Evolutionary conservation across 768 basidiomycete genomes (phyloP), one percentile per base, ranked within the genome.

Genomic region (Dendrothele bispora): DNA sequence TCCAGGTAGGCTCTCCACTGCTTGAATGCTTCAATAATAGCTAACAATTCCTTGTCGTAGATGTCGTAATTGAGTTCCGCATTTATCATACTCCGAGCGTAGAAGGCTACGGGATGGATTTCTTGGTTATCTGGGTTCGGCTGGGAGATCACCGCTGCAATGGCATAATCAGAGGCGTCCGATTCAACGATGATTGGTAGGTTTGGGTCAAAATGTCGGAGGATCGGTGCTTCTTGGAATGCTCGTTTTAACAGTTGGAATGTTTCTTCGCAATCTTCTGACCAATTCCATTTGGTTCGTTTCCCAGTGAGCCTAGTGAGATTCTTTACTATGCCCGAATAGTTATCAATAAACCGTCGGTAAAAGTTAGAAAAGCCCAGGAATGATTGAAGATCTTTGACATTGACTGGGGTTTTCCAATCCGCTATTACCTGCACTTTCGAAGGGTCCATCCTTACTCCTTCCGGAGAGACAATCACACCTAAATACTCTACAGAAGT

Each of bases 351-450:
- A 32, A 74, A 76, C 2, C 52, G 40, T 3, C 59, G 24, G 18
- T 71, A 73, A 32, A 69, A 75, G 43, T 72, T 71, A 2, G 58
- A 38, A 27, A 79, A 77, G 1, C 78, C 71, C 0, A 78, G 49
- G 50, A 79, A 79, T 2, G 57, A 58, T 49, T 65, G 62, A 0
- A 76, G 32, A 24, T 74, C 58, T 20, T 59, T 62, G 7, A 69
- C 56, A 1, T 39, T 64, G 0, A 21, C 50, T 0, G 73, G 74
- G 0, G 17, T 41, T 0, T 67, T 72, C 75, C 77, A 79, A 1
- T 71, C 58, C 0, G 22, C 8, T 2, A 80, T 60, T 0, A 62
- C 65, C 2, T 60, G 26, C 0, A 78, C 42, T 52, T 78, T 79
- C 0, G 46, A 43, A 0, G 59, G 58, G 35, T 74, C 67, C 73